phyloP scores from a whole-genome alignment of 495 filamentous ascomycete species.

The Chaetomium fimeti region DNA sequence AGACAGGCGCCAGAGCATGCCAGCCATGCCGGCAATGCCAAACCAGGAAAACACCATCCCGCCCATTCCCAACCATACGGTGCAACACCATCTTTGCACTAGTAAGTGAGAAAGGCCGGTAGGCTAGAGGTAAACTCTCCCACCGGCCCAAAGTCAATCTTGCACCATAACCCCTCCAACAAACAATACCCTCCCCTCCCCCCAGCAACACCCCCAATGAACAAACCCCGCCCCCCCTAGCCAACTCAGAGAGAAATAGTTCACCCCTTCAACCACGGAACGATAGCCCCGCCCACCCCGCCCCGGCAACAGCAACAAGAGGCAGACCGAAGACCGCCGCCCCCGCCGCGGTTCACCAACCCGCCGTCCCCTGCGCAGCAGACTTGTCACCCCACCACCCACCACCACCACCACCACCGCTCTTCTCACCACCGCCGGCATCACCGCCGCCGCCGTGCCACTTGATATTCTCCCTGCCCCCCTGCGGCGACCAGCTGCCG shows the following conservation, averaged over 20 bases:
- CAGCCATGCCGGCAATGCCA: neutral
- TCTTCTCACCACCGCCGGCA: neutral
- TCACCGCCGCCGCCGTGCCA: neutral
- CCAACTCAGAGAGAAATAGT: no score
- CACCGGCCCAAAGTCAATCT: no score
- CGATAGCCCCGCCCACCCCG: no score
- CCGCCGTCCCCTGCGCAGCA: slow-evolving; percentile 3
- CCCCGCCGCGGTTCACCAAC: no score
- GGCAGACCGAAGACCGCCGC: no score
- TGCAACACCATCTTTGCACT: neutral
- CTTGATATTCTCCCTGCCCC: neutral
- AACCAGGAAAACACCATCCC: neutral
- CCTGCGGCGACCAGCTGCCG: slow-evolving; percentile 10
- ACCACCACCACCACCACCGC: neutral
- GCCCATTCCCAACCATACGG: neutral
- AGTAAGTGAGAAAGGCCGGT: neutral
- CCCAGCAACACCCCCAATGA: no score
- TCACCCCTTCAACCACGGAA: no score
- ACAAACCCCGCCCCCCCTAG: no score
- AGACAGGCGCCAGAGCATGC: neutral
- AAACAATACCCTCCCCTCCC: no score
- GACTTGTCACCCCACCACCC: neutral
- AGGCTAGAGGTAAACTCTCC: no score
- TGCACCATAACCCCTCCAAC: no score
- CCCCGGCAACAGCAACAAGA: no score